Percentiles rank a stretch among this genome's conserved stretches.
Evolutionary conservation across 164 flowering plant genomes (phyloP).

Genomic region (Liriodendron chinense): DNA sequence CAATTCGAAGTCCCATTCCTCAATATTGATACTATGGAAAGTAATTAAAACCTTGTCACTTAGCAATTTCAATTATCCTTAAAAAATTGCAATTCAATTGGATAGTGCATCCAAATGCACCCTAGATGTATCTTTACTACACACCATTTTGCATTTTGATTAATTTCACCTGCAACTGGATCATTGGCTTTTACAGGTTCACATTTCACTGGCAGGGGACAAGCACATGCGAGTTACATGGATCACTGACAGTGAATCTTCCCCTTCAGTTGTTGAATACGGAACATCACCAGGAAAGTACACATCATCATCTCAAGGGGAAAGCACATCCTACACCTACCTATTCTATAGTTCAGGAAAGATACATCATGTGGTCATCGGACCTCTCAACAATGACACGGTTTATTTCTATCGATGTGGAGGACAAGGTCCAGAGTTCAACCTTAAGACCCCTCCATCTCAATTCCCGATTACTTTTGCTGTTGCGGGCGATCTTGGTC

Average conservation of each 20-base stretch:
- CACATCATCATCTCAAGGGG: slow-evolving; percentile 49
- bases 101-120: background rate
- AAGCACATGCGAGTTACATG: slow-evolving; percentile 76
- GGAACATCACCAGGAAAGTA: slow-evolving; percentile 66
- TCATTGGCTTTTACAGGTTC: slow-evolving; percentile 56
- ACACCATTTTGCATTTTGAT: background rate
- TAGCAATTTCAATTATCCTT: background rate
- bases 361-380: slow-evolving; percentile 91
- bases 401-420: slow-evolving; percentile 82
- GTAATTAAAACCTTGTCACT: background rate
- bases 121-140: background rate
- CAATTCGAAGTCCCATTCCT: background rate
- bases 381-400: slow-evolving; percentile 66
- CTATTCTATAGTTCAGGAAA: slow-evolving; percentile 73
- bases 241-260: slow-evolving; percentile 52
- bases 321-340: slow-evolving; percentile 72
- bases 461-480: slow-evolving; percentile 79
- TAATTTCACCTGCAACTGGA: background rate
- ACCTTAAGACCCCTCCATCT: slow-evolving; percentile 86
- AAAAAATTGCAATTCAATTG: background rate
- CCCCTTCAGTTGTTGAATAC: slow-evolving; percentile 77
- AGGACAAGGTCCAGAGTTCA: slow-evolving; percentile 74
- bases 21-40: background rate
- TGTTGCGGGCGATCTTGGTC: slow-evolving; percentile 94
- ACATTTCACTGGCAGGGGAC: slow-evolving; percentile 84